Evolutionary conservation across 2,329 filamentous ascomycete species (phyloP), one percentile per base, ranked within the genome.

Genomic region (Hansfordia pulvinata): DNA sequence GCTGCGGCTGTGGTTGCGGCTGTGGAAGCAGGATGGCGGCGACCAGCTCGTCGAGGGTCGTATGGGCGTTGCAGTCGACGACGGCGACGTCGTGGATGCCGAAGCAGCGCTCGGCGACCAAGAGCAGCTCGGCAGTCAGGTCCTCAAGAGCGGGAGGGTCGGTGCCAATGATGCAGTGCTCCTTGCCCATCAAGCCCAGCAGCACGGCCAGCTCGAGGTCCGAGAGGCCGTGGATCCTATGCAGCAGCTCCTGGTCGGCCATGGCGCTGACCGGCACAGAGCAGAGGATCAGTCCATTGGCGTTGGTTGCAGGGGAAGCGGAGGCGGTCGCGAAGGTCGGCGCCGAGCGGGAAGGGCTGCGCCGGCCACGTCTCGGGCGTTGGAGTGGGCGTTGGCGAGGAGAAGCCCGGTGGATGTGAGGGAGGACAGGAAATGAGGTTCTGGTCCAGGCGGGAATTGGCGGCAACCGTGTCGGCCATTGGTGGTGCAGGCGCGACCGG

Each of bases 151-250:
- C 56, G 19, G 68, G 56, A 4, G 57, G 49, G 3, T 75, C 68
- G 10, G 82, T 80, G 52, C 84, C 78, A 44, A 96, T 73, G 40
- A 96, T 74, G 55, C 84, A 93, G 51, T 96, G 86, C 50, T 93
- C 81, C 37, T 76, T 69, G 32, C 76, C 74, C 35, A 85, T 65
- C 27, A 96, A 68, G 46, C 79, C 86, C 26, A 94, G 69, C 20
- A 96, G 64, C 10, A 80, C 58, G 14, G 88, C 90, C 32, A 96
- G 70, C 54, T 94, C 86, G 20, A 94, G 64, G 56, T 94, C 86
- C 43, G 77, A 81, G 35, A 96, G 63, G 39, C 72, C 67, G 44
- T 86, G 79, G 40, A 92, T 69, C 50, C 77, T 78, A 35, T 69
- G 61, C 34, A 76, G 58, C 35, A 85, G 61, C 30, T 55, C 52